Base-by-base conservation (phyloP, 768 basidiomycete species). In the Russula lepida region DNA sequence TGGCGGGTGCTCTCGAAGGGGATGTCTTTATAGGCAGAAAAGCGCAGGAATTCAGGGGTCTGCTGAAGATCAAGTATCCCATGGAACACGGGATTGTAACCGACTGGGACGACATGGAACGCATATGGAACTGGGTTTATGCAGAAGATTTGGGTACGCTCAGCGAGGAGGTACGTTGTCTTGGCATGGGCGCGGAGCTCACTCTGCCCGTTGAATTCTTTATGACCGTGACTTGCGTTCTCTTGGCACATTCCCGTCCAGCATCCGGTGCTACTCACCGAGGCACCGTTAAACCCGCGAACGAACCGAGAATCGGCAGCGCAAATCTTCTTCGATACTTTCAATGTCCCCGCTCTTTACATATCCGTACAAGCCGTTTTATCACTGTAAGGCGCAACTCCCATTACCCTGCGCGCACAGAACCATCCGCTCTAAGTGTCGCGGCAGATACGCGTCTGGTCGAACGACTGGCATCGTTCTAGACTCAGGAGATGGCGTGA, bases 41-140 rank as follows among this genome's bases (percentile, higher is more conserved):
- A 66, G 97, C 97, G 19, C 95, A 99, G 74, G 97, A 98, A 69
- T 89, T 93, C 66, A 81, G 97, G 56, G 97, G 97, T 11, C 78
- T 99, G 66, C 79, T 99, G 67, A 95, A 95, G 81, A 95, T 98
- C 69, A 95, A 95, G 74, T 99, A 98, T 71, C 97, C 97, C 28
- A 98, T 99, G 87, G 92, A 95, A 72, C 97, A 98, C 73, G 97
- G 97, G 13, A 94, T 99, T 62, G 97, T 99, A 9, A 95, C 91
- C 39, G 92, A 99, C 77, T 99, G 97, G 95, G 97, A 99, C 71
- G 97, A 99, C 71, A 99, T 99, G 97, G 97, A 99, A 73, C 85
- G 91, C 62, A 98, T 99, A 81, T 99, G 97, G 97, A 89, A 82
- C 66, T 95, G 92, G 88, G 89, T 98, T 50, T 99, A 98, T 71